Base-by-base conservation (phyloP, 805 yeast genomes). In the Spathaspora boniae region DNA sequence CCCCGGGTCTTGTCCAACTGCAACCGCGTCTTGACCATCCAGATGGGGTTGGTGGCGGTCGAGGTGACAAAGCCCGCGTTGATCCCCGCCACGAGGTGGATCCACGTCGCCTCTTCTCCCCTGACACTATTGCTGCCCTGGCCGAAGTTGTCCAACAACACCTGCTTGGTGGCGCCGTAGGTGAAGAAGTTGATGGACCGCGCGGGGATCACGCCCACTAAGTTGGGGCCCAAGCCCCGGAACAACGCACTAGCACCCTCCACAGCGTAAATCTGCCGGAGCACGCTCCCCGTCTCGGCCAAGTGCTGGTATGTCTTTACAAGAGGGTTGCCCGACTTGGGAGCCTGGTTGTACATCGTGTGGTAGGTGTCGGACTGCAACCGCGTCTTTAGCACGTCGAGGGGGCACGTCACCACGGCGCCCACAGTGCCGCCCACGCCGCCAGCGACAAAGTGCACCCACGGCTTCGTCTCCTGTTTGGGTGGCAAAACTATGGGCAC, bases 351-450 rank as follows among this genome's bases (percentile, higher is more conserved):
- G 53, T 84, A 84, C 9, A 73, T 59, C 6, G 70, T 62, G 44
- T 73, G 74, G 48, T 82, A 89, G 5, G 82, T 86, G 52, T 88
- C 95, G 41, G 95, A 83, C 58, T 93, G 99, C 37, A 93, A 65
- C 51, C 99, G 73, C 0, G 99, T 93, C 55, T 93, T 93, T 24
- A 93, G 96, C 33, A 93, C 94, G 59, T 89, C 99, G 43, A 93
- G 76, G 1, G 99, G 99, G 48, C 96, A 82, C 0, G 99, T 93
- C 36, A 80, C 80, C 3, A 91, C 64, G 2, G 98, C 96, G 17
- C 99, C 99, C 20, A 91, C 86, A 97, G 93, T 93, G 11, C 98
- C 99, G 22, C 97, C 99, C 17, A 86, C 57, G 9, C 95, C 95
- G 33, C 93, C 94, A 9, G 94, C 89, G n/a, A 85, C 85, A 54